Percentiles rank a stretch among this genome's conserved stretches.
phyloP scores from a whole-genome alignment of 192 early-diverging fungal species.

The Coemansia sp. region DNA sequence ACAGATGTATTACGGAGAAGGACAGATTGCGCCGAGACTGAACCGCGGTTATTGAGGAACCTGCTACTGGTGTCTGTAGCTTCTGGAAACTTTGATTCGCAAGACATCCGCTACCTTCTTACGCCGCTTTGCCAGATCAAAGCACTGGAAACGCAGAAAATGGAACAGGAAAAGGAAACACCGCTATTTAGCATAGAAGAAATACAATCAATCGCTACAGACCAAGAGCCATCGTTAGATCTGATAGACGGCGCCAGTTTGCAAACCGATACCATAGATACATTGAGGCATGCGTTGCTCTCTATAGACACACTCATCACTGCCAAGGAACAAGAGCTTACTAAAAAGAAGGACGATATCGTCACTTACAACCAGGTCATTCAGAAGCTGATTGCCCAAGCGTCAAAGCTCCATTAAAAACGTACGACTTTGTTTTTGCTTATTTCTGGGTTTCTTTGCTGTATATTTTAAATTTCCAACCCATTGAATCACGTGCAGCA shows the following conservation, averaged over 20 bases:
- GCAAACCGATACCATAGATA: not conserved
- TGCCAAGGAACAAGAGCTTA: constrained; percentile 18
- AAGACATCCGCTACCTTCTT: constrained; percentile 6
- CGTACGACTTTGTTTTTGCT: not conserved
- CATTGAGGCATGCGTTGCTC: constrained; percentile 20
- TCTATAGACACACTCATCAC: constrained; percentile 21
- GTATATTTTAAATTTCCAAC: too few species aligned
- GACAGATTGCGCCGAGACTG: not conserved
- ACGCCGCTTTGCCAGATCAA: constrained; percentile 15
- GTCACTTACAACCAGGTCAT: constrained; percentile 50
- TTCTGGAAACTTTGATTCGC: constrained; percentile 3
- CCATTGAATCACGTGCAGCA: not conserved
- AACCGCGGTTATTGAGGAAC: constrained; percentile 38
- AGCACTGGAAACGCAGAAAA: not conserved
- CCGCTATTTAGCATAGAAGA: constrained; percentile 14
- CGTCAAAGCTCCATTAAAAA: constrained; percentile 41
- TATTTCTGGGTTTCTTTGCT: not conserved
- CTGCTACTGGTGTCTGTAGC: constrained; percentile 13
- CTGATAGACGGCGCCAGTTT: not conserved
- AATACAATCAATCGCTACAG: constrained; percentile 19
- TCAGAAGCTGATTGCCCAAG: constrained; percentile 44
- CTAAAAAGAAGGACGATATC: constrained; percentile 29
- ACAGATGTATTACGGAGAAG: not conserved
- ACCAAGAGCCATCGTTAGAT: not conserved
- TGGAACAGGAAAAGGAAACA: not conserved